Base-by-base conservation (phyloP, 1,284 basidiomycete species). In the Tylopilus orsonianus region DNA sequence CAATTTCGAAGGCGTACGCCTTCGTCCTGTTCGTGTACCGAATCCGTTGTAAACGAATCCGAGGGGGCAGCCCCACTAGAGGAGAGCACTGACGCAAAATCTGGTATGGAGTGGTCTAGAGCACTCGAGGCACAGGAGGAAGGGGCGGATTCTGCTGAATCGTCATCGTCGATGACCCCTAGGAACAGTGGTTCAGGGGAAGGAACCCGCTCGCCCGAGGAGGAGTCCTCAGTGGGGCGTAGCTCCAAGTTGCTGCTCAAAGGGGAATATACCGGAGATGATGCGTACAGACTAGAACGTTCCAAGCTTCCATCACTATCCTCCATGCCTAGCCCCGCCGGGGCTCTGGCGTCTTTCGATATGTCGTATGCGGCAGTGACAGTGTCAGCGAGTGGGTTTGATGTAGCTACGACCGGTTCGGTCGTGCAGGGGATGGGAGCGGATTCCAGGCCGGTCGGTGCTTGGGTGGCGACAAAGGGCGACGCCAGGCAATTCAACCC, bases 401-500 rank as follows among this genome's bases (percentile, higher is more conserved):
- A 20, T 18, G 35, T 33, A n/a, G 19, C 12, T 14, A 52, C 1
- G 22, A 40, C 23, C 29, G 53, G 41, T 19, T 26, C 29, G 53
- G 41, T 19, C 48, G 49, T 19, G 43, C 37, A 41, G 57, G 37
- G 33, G 43, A 41, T 38, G 12, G 37, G 16, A 13, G 30, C 24
- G 2, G 50, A 44, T 22, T 30, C 37, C 23, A 23, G 27, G 23
- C 20, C 45, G 18, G 41, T 41, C 14, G 43, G 44, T 2, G 37
- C 33, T 43, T 41, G 52, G n/a, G 45, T 16, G 18, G 36, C 24
- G 10, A 43, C 34, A 5, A 59, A 60, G 13, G 61, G 52, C 23
- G 61, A 41, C n/a, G 57, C 52, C 18, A 53, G 32, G 20, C 14
- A 27, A 29, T 48, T 50, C 30, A 58, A 16, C 34, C 48, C 44